These are phyloP conservation scores for Coniochaeta ligniaria DNA, from an alignment of 2,329 filamentous ascomycete species.

Conservation along the genomic window DNA sequence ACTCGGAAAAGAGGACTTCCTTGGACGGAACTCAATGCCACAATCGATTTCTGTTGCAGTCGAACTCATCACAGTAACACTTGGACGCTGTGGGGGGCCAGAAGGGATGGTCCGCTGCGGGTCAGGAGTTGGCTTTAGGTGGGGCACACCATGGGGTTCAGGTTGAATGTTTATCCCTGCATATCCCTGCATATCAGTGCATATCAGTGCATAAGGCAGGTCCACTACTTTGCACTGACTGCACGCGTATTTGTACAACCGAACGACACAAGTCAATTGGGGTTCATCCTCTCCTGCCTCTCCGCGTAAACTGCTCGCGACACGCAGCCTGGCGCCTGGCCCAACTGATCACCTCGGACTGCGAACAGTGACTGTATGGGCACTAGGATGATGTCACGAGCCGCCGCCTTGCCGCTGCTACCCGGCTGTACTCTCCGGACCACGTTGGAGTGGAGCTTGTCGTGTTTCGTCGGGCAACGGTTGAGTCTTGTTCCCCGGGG, in stretches of 20 bases:
- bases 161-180: not conserved
- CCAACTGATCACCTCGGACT: not conserved
- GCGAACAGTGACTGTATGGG: not conserved
- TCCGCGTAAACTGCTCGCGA: not conserved
- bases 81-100: too few species aligned
- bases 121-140: not conserved
- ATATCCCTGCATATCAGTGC: too few species aligned
- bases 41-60: not conserved
- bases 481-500: slow-evolving; percentile 1
- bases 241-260: not conserved
- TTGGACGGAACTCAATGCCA: not conserved
- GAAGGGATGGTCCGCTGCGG: too few species aligned
- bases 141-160: not conserved
- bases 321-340: not conserved
- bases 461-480: not conserved
- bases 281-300: not conserved
- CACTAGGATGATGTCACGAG: not conserved
- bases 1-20: not conserved
- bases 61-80: too few species aligned
- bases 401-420: not conserved
- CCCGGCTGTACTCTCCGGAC: not conserved
- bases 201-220: too few species aligned
- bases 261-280: too few species aligned
- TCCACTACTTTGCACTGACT: not conserved
- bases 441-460: not conserved